A percentile compares a stretch with the other conserved stretches of the same genome.
phyloP scores from a whole-genome alignment of 306 rosid genomes.

The Rubus idaeus region DNA sequence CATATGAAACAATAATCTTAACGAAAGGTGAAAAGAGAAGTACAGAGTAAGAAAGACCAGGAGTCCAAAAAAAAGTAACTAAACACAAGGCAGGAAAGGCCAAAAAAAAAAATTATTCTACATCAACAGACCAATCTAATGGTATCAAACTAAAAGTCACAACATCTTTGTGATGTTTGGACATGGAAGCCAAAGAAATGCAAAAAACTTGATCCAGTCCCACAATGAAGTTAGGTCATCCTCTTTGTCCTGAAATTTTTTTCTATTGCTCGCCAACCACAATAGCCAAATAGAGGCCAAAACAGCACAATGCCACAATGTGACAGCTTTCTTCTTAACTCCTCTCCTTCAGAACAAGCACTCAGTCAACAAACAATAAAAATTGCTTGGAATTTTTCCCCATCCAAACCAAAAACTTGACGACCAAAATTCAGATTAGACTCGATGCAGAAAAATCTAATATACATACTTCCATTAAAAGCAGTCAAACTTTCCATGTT shows the following conservation, averaged over 20 bases:
- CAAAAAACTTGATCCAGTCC: not conserved
- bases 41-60: not conserved
- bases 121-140: not conserved
- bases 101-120: not conserved
- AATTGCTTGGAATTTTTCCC: not conserved
- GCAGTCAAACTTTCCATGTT: not conserved
- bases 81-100: not conserved
- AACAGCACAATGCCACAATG: not conserved
- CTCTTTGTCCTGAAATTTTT: not conserved
- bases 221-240: not conserved
- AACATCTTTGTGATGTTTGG: not conserved
- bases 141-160: not conserved
- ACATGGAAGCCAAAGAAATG: not conserved
- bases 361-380: not conserved
- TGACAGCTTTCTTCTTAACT: not conserved
- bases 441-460: not conserved
- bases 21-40: not conserved
- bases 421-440: not conserved
- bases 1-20: not conserved
- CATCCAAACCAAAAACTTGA: not conserved
- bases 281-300: not conserved
- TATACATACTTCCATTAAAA: not conserved
- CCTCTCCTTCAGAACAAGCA: not conserved
- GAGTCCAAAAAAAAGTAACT: not conserved
- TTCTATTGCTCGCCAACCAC: not conserved